phyloP scores from a whole-genome alignment of 2,329 filamentous ascomycete species.

The Scedosporium boydii region DNA sequence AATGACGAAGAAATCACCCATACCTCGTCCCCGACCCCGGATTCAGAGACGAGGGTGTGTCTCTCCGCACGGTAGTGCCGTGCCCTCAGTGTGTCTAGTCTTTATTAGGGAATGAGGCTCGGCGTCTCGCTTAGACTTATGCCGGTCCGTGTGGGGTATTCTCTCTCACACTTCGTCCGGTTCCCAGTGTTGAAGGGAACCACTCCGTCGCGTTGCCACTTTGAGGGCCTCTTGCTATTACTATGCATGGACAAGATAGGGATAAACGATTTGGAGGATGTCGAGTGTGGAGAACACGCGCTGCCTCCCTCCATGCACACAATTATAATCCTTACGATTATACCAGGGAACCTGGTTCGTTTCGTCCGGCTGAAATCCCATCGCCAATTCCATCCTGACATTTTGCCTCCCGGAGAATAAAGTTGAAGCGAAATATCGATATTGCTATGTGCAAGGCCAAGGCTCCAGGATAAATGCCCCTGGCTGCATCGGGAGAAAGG shows the following conservation, averaged over 20 bases:
- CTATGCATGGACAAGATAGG: background rate
- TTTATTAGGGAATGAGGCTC: background rate
- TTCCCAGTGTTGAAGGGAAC: background rate
- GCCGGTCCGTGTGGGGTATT: background rate
- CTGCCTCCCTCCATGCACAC: background rate
- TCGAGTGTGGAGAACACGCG: background rate
- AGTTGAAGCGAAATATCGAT: background rate
- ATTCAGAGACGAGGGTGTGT: background rate
- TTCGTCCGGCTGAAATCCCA: background rate
- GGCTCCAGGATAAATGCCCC: background rate
- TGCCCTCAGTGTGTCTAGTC: background rate
- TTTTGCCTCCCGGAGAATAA: background rate
- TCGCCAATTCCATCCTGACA: background rate
- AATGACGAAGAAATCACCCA: background rate
- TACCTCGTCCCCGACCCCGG: background rate
- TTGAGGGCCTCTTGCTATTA: background rate
- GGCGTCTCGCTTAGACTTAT: background rate
- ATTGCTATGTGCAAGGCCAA: background rate
- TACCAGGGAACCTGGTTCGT: background rate
- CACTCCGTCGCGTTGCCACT: background rate
- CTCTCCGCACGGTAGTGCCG: background rate
- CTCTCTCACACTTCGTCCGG: background rate
- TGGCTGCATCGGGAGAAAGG: slow-evolving; percentile 1
- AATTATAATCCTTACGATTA: background rate
- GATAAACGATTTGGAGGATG: background rate